phyloP scores from a whole-genome alignment of 2,329 filamentous ascomycete genomes.

The Phaeoacremonium minimum region DNA sequence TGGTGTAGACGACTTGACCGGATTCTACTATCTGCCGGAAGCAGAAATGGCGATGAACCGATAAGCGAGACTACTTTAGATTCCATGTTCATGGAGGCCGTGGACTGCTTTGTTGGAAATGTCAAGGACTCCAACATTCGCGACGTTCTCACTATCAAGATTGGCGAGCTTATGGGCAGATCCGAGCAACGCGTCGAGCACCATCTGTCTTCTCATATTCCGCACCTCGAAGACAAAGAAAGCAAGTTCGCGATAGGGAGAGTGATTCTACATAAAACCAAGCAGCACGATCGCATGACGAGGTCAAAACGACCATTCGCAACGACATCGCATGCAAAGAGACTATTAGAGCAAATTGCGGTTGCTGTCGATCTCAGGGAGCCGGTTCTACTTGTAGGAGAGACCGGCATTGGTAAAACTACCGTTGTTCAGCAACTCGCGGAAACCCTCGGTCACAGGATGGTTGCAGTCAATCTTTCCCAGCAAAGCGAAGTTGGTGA shows the following conservation, averaged over 20 bases:
- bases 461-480: constrained; percentile 91
- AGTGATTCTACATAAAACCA: constrained; percentile 56
- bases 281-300: constrained; percentile 40
- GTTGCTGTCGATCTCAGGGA: constrained; percentile 81
- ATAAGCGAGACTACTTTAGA: constrained; percentile 70
- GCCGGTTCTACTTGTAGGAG: constrained; percentile 89
- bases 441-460: constrained; percentile 74
- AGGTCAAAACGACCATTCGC: constrained; percentile 71
- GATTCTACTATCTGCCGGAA: constrained; percentile 57
- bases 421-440: constrained; percentile 93
- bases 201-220: constrained; percentile 69
- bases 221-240: constrained; percentile 61
- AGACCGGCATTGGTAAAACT: constrained; percentile 98
- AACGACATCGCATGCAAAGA: constrained; percentile 78
- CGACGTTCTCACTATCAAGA: constrained; percentile 56
- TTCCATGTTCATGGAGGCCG: constrained; percentile 87
- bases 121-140: constrained; percentile 63
- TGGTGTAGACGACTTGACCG: constrained; percentile 77
- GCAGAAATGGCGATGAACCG: constrained; percentile 63
- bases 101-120: constrained; percentile 87
- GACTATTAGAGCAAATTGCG: constrained; percentile 82
- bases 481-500: constrained; percentile 98
- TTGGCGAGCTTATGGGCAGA: constrained; percentile 85
- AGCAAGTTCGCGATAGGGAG: constrained; percentile 61
- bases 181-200: constrained; percentile 77